A percentile compares a stretch with the other conserved stretches of the same genome.
These are phyloP conservation scores for Penicillium lividum DNA, from an alignment of 495 filamentous ascomycete species.

Conservation along the genomic window DNA sequence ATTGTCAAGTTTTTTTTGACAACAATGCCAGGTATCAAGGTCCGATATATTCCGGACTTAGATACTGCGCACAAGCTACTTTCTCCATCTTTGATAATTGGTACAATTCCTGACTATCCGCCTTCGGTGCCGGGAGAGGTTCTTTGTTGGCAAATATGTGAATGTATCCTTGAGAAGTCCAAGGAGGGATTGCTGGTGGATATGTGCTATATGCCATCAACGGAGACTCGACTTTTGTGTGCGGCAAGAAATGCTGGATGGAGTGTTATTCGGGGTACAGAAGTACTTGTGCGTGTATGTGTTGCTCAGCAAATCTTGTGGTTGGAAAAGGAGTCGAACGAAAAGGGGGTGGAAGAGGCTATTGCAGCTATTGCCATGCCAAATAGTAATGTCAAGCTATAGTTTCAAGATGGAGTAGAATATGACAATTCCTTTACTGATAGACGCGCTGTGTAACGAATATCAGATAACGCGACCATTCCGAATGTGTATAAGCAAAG, in stretches of 20 bases:
- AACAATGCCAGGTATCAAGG: constrained; percentile 27
- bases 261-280: constrained; percentile 5
- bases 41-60: constrained; percentile 31
- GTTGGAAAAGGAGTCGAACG: constrained; percentile 1
- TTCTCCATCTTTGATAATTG: constrained; percentile 2
- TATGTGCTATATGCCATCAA: constrained; percentile 11
- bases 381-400: background rate
- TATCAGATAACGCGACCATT: no score
- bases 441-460: no score
- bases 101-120: constrained; percentile 4
- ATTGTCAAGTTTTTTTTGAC: constrained; percentile 39
- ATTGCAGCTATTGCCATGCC: constrained; percentile 7
- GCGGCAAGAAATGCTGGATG: background rate
- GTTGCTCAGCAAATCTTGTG: constrained; percentile 8
- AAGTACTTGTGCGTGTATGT: constrained; percentile 9
- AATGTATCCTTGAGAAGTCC: background rate
- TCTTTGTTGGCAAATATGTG: background rate
- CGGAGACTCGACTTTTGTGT: constrained; percentile 1
- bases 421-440: no score
- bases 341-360: constrained; percentile 5
- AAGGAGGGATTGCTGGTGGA: constrained; percentile 5
- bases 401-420: background rate
- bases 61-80: background rate
- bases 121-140: background rate
- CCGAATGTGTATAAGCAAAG: no score